Evolutionary conservation across 176 grass and related monocot genomes (phyloP).

Genomic region (Thalia dealbata): DNA sequence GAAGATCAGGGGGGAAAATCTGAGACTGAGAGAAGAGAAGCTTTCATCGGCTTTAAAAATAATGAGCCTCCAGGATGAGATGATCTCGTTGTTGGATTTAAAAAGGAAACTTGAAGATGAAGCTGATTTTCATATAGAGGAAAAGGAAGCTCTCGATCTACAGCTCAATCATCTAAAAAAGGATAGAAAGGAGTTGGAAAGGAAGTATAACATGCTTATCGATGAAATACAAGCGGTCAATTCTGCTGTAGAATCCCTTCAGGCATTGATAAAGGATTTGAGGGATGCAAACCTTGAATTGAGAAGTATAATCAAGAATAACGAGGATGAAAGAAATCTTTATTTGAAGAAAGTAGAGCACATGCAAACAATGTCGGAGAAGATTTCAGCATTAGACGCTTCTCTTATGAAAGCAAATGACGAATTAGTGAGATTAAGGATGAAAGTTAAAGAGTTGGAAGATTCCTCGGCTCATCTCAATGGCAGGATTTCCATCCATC

Average conservation of each 20-base stretch:
- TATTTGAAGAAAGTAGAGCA: slow-evolving; percentile 68
- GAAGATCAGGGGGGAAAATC: slow-evolving; percentile 53
- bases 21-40: slow-evolving; percentile 50
- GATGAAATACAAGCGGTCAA: slow-evolving; percentile 77
- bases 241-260: slow-evolving; percentile 75
- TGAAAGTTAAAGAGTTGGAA: slow-evolving; percentile 49
- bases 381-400: slow-evolving; percentile 54
- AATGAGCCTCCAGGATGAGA: slow-evolving; percentile 72
- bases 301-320: slow-evolving; percentile 66
- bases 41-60: slow-evolving; percentile 51
- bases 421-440: slow-evolving; percentile 49
- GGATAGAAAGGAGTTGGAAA: slow-evolving; percentile 53
- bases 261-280: slow-evolving; percentile 57
- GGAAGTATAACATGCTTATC: slow-evolving; percentile 44
- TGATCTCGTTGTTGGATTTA: slow-evolving; percentile 64
- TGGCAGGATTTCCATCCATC: slow-evolving; percentile 43
- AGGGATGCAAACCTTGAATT: slow-evolving; percentile 71
- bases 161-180: slow-evolving; percentile 58
- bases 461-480: slow-evolving; percentile 52
- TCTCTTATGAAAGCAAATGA: slow-evolving; percentile 41
- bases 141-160: slow-evolving; percentile 57
- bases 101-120: slow-evolving; percentile 62
- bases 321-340: slow-evolving; percentile 49
- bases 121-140: slow-evolving; percentile 51
- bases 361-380: slow-evolving; percentile 56